These are phyloP conservation scores for Talaromyces atroroseus DNA, from an alignment of 2,329 filamentous ascomycete genomes.

Conservation along the genomic window DNA sequence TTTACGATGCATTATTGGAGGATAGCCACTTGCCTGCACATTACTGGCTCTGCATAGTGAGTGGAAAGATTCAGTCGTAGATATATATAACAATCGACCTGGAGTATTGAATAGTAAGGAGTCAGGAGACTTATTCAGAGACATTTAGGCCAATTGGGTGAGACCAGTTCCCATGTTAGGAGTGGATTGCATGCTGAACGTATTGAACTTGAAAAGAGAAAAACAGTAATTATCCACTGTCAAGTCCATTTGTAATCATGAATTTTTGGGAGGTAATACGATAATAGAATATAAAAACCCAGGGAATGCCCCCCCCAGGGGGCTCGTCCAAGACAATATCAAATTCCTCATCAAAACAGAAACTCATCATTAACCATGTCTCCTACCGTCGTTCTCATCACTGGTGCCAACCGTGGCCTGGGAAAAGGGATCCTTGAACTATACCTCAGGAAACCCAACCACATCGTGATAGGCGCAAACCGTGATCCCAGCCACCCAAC, in stretches of 20 bases:
- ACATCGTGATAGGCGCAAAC: slow-evolving; percentile 6
- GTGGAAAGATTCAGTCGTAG: too few relatives aligned
- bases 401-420: slow-evolving; percentile 3
- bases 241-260: too few relatives aligned
- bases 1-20: not conserved
- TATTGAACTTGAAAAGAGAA: not conserved
- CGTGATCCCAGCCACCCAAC: not conserved
- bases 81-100: too few relatives aligned
- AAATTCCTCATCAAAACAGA: not conserved
- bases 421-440: slow-evolving; percentile 4
- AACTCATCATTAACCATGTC: not conserved
- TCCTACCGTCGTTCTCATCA: slow-evolving; percentile 5
- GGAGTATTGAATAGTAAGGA: not conserved
- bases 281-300: not conserved
- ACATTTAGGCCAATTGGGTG: not conserved
- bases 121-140: too few relatives aligned
- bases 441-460: slow-evolving; percentile 6
- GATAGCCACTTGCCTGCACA: not conserved
- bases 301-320: not conserved
- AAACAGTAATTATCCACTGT: not conserved
- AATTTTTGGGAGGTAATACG: too few relatives aligned
- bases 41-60: not conserved
- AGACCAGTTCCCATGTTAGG: not conserved
- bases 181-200: not conserved
- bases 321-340: not conserved